Base-by-base conservation (phyloP, 331 rosid species). In the Acacia concinna region DNA sequence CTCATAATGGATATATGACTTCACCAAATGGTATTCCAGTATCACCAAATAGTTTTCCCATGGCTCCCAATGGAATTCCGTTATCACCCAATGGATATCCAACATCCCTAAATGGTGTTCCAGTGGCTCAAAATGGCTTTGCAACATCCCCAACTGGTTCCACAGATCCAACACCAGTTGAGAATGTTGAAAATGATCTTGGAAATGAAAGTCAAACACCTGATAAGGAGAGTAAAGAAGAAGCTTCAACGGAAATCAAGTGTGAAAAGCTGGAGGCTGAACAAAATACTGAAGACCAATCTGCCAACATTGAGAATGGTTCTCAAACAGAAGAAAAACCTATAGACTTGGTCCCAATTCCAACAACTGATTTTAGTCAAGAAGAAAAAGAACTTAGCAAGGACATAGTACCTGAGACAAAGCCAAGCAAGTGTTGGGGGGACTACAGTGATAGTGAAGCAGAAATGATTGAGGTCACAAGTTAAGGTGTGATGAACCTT, bases 381-480 rank as follows among this genome's bases (percentile, higher is more conserved):
- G 86, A 66, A 54, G 85, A 76, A 40, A 79, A 75, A 68, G 92
- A 81, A 68, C 44, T 81, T 63, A 71, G 82, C 78, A 81, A 72
- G 35, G 82, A 74, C 59, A 23, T 43, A 31, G 85, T 68, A 8
- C 78, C 77, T 34, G 92, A 86, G 83, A 83, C 86, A 78, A 88
- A 83, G 46, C 60, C 85, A 83, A 70, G 74, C 82, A 96, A 89
- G 81, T 86, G 97, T 75, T 96, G 99, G 97, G 99, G 98, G 86
- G 98, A 93, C 84, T 93, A 89, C 87, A 96, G 97, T 68, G 97
- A 96, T 76, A 85, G 67, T 69, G 99, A 96, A 89, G 84, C 91
- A 37, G 97, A 93, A 69, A 73, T 86, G 62, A 79, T 86, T 73
- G 89, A 87, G 75, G 91, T 86, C 80, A 71, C 88, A 30, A 80